Evolutionary conservation across 1,284 basidiomycete species (phyloP).

Genomic region (Ustilago trichophora): DNA sequence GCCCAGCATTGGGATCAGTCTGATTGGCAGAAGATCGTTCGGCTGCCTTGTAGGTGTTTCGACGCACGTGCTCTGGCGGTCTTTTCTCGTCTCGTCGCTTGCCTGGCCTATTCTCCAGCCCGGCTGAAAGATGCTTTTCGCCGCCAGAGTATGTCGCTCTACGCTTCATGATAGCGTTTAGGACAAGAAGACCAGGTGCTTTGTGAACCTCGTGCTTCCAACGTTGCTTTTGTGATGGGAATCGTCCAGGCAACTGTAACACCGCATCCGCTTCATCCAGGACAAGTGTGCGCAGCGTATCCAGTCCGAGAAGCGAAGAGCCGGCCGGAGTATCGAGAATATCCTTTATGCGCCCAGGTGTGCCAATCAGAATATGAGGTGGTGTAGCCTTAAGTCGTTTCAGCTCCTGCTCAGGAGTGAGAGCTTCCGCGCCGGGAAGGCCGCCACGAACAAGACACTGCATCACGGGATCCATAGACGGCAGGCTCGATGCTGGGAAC

Average conservation of each 20-base stretch:
- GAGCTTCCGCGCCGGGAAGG: conserved; percentile 10
- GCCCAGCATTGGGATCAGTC: conserved; percentile 12
- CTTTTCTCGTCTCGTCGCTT: conserved; percentile 43
- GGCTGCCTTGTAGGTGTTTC: conserved; percentile 51
- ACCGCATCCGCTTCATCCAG: conserved; percentile 64
- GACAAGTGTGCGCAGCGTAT: conserved; percentile 55
- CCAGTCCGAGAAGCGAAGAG: conserved; percentile 49
- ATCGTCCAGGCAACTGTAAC: conserved; percentile 60
- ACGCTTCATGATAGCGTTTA: conserved; percentile 56
- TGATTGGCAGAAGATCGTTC: conserved; percentile 28
- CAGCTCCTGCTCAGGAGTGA: conserved; percentile 38
- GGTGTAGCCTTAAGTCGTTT: conserved; percentile 42
- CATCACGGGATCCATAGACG: conserved; percentile 55
- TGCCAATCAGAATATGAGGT: conserved; percentile 63
- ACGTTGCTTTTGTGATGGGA: conserved; percentile 56
- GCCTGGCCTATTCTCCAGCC: conserved; percentile 53
- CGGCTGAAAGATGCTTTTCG: conserved; percentile 43
- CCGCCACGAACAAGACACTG: conserved; percentile 54
- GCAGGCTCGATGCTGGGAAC: conserved; percentile 32
- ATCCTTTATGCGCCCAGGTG: conserved; percentile 57
- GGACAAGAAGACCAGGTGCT: conserved; percentile 52
- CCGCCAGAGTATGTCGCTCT: conserved; percentile 60
- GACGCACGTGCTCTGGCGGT: conserved; percentile 52
- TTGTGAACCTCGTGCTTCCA: conserved; percentile 62
- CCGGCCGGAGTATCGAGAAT: conserved; percentile 48